A percentile compares a stretch with the other conserved stretches of the same genome.
Conservation (phyloP, 2,329 filamentous ascomycete genomes). For the Aspergillus brunneoviolaceus region DNA sequence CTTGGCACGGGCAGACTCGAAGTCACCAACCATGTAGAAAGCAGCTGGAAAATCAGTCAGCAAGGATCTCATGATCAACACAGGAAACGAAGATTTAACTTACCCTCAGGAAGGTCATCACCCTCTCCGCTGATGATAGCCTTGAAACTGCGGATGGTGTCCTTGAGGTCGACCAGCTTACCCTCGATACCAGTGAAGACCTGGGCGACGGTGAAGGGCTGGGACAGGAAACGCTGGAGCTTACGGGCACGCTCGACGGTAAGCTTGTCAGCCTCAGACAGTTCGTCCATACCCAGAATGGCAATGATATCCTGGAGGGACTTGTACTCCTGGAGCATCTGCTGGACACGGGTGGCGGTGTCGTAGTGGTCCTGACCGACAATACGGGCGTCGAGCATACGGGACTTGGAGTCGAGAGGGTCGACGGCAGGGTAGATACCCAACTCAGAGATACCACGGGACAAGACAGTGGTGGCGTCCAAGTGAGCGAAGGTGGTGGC, state of each 20-base stretch:
- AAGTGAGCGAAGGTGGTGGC: slow-evolving; percentile 99
- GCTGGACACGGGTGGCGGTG: slow-evolving; percentile 90
- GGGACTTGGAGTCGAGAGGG: slow-evolving; percentile 98
- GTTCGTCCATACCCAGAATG: slow-evolving; percentile 99
- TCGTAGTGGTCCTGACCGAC: slow-evolving; percentile 98
- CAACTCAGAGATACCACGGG: slow-evolving; percentile 99
- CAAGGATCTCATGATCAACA: background rate
- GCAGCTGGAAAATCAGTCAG: slow-evolving; percentile 50
- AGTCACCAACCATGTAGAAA: slow-evolving; percentile 98
- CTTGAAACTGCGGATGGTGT: slow-evolving; percentile 97
- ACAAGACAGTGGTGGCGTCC: slow-evolving; percentile 99
- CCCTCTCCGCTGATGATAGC: slow-evolving; percentile 91
- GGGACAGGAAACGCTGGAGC: slow-evolving; percentile 99
- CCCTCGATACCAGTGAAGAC: slow-evolving; percentile 82
- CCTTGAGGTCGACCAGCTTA: slow-evolving; percentile 95
- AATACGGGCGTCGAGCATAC: slow-evolving; percentile 98
- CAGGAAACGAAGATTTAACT: slow-evolving; percentile 28
- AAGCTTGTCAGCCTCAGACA: slow-evolving; percentile 98
- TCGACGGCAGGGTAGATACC: slow-evolving; percentile 99
- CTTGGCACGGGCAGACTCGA: slow-evolving; percentile 89
- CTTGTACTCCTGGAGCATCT: slow-evolving; percentile 99
- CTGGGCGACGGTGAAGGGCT: slow-evolving; percentile 91
- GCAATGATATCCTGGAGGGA: slow-evolving; percentile 99
- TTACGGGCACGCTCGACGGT: slow-evolving; percentile 99
- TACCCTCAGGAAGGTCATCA: slow-evolving; percentile 92